These are phyloP conservation scores for Pachyrhizus erosus DNA, from an alignment of 306 rosid species.

Conservation along the genomic window DNA sequence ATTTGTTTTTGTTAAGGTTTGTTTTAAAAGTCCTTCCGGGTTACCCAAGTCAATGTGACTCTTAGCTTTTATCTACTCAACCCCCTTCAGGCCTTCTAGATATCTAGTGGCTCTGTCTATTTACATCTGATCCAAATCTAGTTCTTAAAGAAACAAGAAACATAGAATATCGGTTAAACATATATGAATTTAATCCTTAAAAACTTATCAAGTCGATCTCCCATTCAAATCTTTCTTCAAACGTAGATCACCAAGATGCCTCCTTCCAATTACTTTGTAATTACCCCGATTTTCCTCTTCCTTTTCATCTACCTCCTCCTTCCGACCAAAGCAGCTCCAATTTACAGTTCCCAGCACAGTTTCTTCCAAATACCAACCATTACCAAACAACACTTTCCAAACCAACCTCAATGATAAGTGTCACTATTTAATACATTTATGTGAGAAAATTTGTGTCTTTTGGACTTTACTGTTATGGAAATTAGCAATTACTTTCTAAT, in stretches of 20 bases:
- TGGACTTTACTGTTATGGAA: too few species aligned
- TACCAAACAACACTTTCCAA: constrained; percentile 50
- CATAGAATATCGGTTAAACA: too few species aligned
- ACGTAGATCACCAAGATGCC: constrained; percentile 30
- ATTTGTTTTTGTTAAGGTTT: not conserved
- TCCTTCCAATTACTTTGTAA: constrained; percentile 18
- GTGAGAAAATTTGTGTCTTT: too few species aligned
- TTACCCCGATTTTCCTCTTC: constrained; percentile 21
- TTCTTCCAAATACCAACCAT: constrained; percentile 38
- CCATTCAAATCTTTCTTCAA: constrained; percentile 12
- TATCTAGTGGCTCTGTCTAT: constrained; percentile 7
- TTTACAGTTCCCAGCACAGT: constrained; percentile 34
- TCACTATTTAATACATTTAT: too few species aligned
- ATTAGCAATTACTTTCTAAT: too few species aligned
- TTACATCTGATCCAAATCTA: not conserved
- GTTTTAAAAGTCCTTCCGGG: too few species aligned
- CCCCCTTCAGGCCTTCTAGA: not conserved
- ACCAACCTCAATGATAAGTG: constrained; percentile 59
- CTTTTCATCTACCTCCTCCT: constrained; percentile 12
- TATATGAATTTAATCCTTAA: too few species aligned
- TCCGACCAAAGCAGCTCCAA: constrained; percentile 6
- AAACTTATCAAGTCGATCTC: too few species aligned
- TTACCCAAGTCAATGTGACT: too few species aligned
- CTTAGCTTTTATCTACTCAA: too few species aligned
- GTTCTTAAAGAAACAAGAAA: not conserved